Conservation (phyloP, 129 eudicot genomes). For the Escallonia rubra region DNA sequence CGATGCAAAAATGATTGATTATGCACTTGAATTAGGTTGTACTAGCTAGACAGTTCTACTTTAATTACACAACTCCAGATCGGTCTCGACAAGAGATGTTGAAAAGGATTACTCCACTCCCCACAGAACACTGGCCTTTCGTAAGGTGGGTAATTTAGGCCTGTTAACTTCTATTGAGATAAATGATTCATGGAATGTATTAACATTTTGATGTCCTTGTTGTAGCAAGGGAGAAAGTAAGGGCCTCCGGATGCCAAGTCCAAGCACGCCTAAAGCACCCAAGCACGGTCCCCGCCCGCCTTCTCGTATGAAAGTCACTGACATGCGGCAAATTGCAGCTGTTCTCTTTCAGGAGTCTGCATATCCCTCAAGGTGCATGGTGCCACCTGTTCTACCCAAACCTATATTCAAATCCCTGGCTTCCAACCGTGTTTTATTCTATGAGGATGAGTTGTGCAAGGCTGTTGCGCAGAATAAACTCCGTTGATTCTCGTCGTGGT, state of each 20-base stretch:
- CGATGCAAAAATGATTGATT: not conserved
- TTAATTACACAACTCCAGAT: slow-evolving; percentile 85
- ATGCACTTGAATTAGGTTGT: slow-evolving; percentile 45
- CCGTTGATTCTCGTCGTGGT: slow-evolving; percentile 29
- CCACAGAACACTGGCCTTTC: slow-evolving; percentile 84
- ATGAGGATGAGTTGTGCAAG: slow-evolving; percentile 94
- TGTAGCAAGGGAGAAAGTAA: slow-evolving; percentile 66
- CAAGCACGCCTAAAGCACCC: slow-evolving; percentile 91
- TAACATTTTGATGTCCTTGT: slow-evolving; percentile 6
- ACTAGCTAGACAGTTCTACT: slow-evolving; percentile 61
- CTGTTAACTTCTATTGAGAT: not conserved
- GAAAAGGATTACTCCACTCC: slow-evolving; percentile 71
- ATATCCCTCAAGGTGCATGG: slow-evolving; percentile 58
- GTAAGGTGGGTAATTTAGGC: slow-evolving; percentile 38
- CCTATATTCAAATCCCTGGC: slow-evolving; percentile 79
- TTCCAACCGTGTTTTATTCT: slow-evolving; percentile 81
- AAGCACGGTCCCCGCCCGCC: slow-evolving; percentile 95
- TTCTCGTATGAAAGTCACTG: slow-evolving; percentile 64
- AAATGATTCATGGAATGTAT: not conserved
- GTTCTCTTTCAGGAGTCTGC: slow-evolving; percentile 85
- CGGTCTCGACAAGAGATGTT: slow-evolving; percentile 84
- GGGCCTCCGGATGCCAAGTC: slow-evolving; percentile 34
- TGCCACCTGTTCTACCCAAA: slow-evolving; percentile 49
- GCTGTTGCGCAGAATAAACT: slow-evolving; percentile 98
- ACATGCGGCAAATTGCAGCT: slow-evolving; percentile 86